These are phyloP conservation scores for Lactifluus volemus DNA, from an alignment of 768 basidiomycete species.

Conservation along the genomic window DNA sequence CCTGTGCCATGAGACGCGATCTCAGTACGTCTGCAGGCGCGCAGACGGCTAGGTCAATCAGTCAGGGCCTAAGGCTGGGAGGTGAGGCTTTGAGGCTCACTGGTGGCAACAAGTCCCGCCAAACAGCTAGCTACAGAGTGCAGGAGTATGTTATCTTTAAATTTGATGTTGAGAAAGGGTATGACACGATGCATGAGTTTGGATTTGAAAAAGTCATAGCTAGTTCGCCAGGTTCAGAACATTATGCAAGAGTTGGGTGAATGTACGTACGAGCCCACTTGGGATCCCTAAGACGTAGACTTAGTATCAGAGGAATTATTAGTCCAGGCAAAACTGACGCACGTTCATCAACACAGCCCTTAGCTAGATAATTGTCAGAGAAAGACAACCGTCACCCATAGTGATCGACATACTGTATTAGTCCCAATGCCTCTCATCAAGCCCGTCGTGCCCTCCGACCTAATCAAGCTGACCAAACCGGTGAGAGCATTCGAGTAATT, in stretches of 20 bases:
- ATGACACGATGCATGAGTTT: conserved; percentile 43
- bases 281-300: conserved; percentile 46
- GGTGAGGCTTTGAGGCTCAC: conserved; percentile 33
- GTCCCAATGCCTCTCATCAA: conserved; percentile 68
- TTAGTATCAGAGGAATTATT: not conserved
- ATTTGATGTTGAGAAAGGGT: conserved; percentile 49
- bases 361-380: conserved; percentile 27
- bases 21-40: conserved; percentile 71
- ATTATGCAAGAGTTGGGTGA: not conserved
- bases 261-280: conserved; percentile 70
- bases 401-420: conserved; percentile 48
- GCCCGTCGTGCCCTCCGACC: conserved; percentile 60
- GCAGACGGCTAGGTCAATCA: conserved; percentile 51
- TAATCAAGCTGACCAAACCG: conserved; percentile 58
- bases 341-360: conserved; percentile 74
- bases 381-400: conserved; percentile 7
- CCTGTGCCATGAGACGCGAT: conserved; percentile 72
- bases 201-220: conserved; percentile 72
- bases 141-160: conserved; percentile 57
- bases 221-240: conserved; percentile 23
- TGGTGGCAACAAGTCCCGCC: conserved; percentile 71
- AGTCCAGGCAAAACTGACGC: conserved; percentile 25
- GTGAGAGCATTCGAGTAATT: conserved; percentile 72
- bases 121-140: conserved; percentile 59
- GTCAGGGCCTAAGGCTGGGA: not conserved